Conservation (phyloP, 192 early-diverging fungal species). For the Polychytrium aggregatum region DNA sequence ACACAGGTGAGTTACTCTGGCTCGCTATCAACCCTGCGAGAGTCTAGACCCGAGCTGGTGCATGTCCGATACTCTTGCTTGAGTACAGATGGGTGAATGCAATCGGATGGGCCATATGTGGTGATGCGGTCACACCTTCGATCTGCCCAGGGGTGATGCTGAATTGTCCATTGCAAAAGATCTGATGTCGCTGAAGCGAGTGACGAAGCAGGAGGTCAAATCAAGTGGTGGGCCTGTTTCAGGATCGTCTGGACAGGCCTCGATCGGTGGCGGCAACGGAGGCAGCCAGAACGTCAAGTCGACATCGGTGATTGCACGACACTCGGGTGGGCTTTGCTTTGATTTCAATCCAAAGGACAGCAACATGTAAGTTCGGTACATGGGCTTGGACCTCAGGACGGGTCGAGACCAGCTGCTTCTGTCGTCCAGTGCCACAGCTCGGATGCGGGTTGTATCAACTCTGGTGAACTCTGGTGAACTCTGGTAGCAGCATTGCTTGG, state of each 20-base stretch:
- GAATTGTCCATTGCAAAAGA: too few relatives aligned
- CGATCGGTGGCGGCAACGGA: conserved; percentile 14
- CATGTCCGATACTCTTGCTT: background rate
- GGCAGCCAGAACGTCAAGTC: conserved; percentile 8
- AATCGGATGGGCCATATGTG: too few relatives aligned
- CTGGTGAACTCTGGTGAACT: too few relatives aligned
- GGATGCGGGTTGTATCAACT: too few relatives aligned
- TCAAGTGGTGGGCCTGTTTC: conserved; percentile 2
- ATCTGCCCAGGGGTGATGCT: too few relatives aligned
- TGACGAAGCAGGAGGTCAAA: conserved; percentile 33
- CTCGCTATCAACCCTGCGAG: too few relatives aligned
- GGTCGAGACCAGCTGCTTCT: too few relatives aligned
- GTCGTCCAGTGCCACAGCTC: too few relatives aligned
- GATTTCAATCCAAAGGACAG: conserved; percentile 47
- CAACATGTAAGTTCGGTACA: conserved; percentile 27
- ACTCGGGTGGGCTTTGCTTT: conserved; percentile 46
- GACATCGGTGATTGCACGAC: conserved; percentile 41
- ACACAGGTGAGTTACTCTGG: conserved; percentile 30
- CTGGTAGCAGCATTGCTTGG: too few relatives aligned
- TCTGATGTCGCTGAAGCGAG: conserved; percentile 45
- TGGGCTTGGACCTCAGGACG: too few relatives aligned
- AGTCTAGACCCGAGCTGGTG: too few relatives aligned
- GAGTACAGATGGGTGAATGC: background rate
- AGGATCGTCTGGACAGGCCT: background rate
- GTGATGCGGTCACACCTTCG: too few relatives aligned